Percentiles rank a stretch among this genome's conserved stretches.
phyloP scores from a whole-genome alignment of 1,139 yeast species.

The Magnusiomyces ingens region DNA sequence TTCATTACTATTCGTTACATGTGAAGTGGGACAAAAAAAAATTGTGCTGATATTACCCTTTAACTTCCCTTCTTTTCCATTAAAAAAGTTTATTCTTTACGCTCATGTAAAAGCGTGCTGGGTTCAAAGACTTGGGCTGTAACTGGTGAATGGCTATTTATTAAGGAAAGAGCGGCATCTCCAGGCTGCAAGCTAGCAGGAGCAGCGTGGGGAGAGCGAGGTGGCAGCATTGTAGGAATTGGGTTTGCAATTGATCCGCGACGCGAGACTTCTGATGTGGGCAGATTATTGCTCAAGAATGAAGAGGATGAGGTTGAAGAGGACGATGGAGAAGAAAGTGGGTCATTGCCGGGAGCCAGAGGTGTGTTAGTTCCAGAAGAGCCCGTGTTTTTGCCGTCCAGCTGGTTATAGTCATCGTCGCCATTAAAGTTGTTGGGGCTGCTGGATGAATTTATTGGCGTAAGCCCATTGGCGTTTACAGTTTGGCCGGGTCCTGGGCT shows the following conservation, averaged over 20 bases:
- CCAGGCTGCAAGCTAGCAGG: constrained; percentile 2
- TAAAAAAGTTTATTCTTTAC: not conserved
- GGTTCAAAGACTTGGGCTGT: constrained; percentile 1
- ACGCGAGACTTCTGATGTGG: not conserved
- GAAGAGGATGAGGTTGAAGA: not conserved
- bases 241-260: not conserved
- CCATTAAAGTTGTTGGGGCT: too few species aligned
- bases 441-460: too few species aligned
- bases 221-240: constrained; percentile 7
- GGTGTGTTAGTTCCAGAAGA: too few species aligned
- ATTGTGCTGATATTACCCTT: not conserved
- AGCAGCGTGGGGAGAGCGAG: constrained; percentile 6
- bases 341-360: too few species aligned
- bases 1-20: too few species aligned
- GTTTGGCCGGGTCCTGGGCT: too few species aligned
- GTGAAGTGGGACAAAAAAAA: too few species aligned
- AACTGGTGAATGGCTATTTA: not conserved
- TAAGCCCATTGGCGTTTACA: too few species aligned
- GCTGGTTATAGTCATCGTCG: too few species aligned
- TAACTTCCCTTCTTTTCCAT: not conserved
- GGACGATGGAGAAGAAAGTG: not conserved
- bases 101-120: not conserved
- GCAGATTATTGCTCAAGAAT: not conserved
- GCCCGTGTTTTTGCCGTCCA: too few species aligned
- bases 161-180: not conserved